phyloP scores from a whole-genome alignment of 306 rosid species.

The Glycyrrhiza uralensis region DNA sequence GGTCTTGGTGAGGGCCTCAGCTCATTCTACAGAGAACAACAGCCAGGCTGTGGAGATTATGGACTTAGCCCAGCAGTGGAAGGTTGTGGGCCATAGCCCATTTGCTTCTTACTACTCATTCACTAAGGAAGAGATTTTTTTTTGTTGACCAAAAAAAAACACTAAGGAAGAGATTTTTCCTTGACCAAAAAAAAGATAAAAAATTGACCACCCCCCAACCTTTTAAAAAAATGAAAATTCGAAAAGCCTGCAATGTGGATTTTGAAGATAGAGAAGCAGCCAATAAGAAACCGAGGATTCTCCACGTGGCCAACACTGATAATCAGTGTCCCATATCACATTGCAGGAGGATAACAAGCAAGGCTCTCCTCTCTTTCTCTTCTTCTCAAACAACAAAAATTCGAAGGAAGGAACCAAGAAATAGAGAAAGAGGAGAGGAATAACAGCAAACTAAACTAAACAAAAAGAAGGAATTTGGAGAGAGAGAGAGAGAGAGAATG shows the following conservation, averaged over 20 bases:
- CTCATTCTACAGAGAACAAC: too few relatives aligned
- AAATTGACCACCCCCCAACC: too few relatives aligned
- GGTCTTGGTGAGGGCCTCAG: too few relatives aligned
- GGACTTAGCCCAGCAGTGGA: too few relatives aligned
- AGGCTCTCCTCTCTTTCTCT: background rate
- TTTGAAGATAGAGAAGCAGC: slow-evolving; percentile 59
- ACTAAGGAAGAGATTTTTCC: too few relatives aligned
- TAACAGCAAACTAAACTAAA: too few relatives aligned
- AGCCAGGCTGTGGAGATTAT: too few relatives aligned
- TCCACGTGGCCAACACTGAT: slow-evolving; percentile 56
- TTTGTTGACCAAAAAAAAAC: too few relatives aligned
- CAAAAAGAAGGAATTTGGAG: background rate
- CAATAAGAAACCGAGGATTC: slow-evolving; percentile 35
- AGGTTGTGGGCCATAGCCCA: too few relatives aligned
- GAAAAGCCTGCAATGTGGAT: slow-evolving; percentile 11
- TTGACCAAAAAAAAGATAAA: too few relatives aligned
- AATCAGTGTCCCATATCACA: slow-evolving; percentile 17
- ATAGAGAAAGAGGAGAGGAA: background rate
- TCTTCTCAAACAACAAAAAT: background rate
- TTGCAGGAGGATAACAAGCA: background rate
- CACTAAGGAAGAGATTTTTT: too few relatives aligned
- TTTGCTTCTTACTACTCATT: too few relatives aligned
- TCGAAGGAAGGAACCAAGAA: background rate
- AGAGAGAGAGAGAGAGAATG: slow-evolving; percentile 39
- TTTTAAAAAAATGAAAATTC: background rate